phyloP scores from a whole-genome alignment of 2,329 filamentous ascomycete genomes.

The Ceratocystis colombiana region DNA sequence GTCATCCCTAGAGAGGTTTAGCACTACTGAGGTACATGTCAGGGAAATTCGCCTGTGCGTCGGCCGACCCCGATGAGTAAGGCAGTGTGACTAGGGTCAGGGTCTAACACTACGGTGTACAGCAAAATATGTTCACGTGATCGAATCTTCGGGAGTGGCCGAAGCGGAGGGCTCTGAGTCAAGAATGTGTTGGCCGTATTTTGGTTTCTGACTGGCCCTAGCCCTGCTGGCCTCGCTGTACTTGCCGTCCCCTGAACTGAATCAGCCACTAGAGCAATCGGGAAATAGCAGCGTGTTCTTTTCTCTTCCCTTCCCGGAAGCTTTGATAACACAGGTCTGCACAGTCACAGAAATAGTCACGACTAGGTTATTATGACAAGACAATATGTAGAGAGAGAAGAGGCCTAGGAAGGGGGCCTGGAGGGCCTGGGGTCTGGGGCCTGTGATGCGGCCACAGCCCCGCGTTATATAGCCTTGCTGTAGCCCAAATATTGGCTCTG shows the following conservation, averaged over 20 bases:
- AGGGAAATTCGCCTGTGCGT: neutral
- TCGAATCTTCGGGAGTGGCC: neutral
- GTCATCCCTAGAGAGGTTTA: no score
- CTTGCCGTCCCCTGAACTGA: neutral
- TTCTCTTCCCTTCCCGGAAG: neutral
- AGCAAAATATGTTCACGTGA: neutral
- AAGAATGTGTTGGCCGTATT: neutral
- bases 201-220: no score
- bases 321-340: neutral
- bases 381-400: no score
- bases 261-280: neutral
- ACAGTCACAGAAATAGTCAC: conserved; percentile 9
- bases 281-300: conserved; percentile 10
- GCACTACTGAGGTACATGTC: no score
- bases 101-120: neutral
- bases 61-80: neutral
- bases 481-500: neutral
- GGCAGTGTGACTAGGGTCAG: neutral
- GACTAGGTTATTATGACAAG: neutral
- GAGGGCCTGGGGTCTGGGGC: neutral
- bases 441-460: neutral
- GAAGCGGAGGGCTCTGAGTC: conserved; percentile 5
- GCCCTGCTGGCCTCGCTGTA: neutral
- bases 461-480: conserved; percentile 8
- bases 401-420: neutral